Evolutionary conservation across 495 filamentous ascomycete genomes (phyloP).

Genomic region (Penicillium macrosclerotiorum): DNA sequence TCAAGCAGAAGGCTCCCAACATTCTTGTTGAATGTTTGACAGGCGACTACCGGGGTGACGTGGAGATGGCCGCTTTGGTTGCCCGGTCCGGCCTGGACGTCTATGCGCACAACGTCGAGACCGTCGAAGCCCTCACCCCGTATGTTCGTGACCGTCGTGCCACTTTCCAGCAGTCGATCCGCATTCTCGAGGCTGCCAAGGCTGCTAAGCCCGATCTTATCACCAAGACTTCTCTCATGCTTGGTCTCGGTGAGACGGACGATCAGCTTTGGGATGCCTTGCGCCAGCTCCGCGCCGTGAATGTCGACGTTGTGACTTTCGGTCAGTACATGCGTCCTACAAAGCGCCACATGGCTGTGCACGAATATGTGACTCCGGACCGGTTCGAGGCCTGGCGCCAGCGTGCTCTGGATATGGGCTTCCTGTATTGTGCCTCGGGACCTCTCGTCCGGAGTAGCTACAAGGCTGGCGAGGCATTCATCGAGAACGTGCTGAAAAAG

Average conservation of each 20-base stretch:
- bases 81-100: slow-evolving; percentile 89
- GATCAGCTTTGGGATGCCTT: slow-evolving; percentile 82
- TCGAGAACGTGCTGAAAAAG: slow-evolving; percentile 96
- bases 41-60: slow-evolving; percentile 79
- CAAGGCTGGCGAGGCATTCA: slow-evolving; percentile 97
- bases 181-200: slow-evolving; percentile 81
- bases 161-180: slow-evolving; percentile 80
- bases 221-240: slow-evolving; percentile 97
- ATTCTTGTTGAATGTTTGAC: slow-evolving; percentile 96
- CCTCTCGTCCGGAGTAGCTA: slow-evolving; percentile 91
- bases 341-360: slow-evolving; percentile 94
- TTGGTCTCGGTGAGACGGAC: slow-evolving; percentile 90
- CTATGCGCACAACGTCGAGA: slow-evolving; percentile 97
- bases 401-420: slow-evolving; percentile 90
- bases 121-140: slow-evolving; percentile 85
- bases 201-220: slow-evolving; percentile 70
- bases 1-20: slow-evolving; percentile 82
- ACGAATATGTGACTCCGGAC: slow-evolving; percentile 88
- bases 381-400: slow-evolving; percentile 88
- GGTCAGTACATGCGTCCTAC: slow-evolving; percentile 99
- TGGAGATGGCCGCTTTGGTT: slow-evolving; percentile 78
- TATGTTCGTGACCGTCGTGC: slow-evolving; percentile 87
- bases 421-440: slow-evolving; percentile 92
- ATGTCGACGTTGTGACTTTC: slow-evolving; percentile 95
- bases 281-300: slow-evolving; percentile 69